Conservation (phyloP, 768 basidiomycete genomes). For the Leccinum obscurum region DNA sequence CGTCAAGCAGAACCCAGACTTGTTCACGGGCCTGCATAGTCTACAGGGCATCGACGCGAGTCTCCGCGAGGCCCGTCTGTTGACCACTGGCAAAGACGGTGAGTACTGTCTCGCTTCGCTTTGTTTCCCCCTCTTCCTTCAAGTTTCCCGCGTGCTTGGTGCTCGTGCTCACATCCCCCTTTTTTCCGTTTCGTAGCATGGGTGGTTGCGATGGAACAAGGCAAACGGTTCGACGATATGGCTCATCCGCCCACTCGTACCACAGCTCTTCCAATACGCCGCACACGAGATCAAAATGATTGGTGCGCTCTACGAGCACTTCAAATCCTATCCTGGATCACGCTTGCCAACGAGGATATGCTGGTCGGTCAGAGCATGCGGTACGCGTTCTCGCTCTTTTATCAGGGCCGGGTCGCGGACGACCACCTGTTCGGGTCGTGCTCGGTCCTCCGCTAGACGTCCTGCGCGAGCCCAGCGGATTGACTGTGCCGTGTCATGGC, state of each 20-base stretch:
- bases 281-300: slow-evolving; percentile 45
- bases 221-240: slow-evolving; percentile 31
- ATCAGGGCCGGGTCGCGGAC: slow-evolving; percentile 29
- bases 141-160: no score
- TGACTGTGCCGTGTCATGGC: slow-evolving; percentile 25
- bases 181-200: slow-evolving; percentile 22
- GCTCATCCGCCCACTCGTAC: slow-evolving; percentile 37
- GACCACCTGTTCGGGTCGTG: slow-evolving; percentile 28
- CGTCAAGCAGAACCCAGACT: slow-evolving; percentile 23
- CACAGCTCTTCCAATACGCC: slow-evolving; percentile 40
- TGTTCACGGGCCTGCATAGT: slow-evolving; percentile 34
- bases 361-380: slow-evolving; percentile 31
- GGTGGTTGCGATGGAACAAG: slow-evolving; percentile 39
- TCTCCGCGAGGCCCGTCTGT: slow-evolving; percentile 26
- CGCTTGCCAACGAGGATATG: slow-evolving; percentile 5
- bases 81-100: slow-evolving; percentile 36
- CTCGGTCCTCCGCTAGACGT: slow-evolving; percentile 28
- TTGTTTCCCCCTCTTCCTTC: not conserved
- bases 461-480: slow-evolving; percentile 26
- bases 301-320: slow-evolving; percentile 36
- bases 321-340: slow-evolving; percentile 30
- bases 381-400: slow-evolving; percentile 28
- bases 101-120: slow-evolving; percentile 8
- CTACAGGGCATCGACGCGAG: slow-evolving; percentile 39
- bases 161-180: not conserved